Conservation (phyloP, 1,284 basidiomycete genomes). For the Trametes versicolor region DNA sequence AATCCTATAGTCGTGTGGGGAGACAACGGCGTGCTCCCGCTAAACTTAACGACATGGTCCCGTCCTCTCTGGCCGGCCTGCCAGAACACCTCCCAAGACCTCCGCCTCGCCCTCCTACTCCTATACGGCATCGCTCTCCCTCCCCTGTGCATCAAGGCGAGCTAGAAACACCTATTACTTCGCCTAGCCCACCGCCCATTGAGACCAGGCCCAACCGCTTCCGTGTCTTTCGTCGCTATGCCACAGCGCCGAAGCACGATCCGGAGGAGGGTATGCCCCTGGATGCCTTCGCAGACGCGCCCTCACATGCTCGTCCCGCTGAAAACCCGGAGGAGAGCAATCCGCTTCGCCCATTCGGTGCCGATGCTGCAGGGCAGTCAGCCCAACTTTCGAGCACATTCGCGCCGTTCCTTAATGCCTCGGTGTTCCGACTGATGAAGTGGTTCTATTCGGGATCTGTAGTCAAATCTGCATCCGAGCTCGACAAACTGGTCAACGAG, state of each 20-base stretch:
- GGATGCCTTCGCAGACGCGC: conserved; percentile 11
- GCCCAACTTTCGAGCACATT: too few species aligned
- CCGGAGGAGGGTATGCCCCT: conserved; percentile 16
- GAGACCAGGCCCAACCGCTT: conserved; percentile 14
- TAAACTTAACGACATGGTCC: conserved; percentile 5
- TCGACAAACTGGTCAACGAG: conserved; percentile 43
- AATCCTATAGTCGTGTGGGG: background rate
- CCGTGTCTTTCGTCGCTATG: conserved; percentile 21
- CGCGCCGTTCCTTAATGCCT: conserved; percentile 36
- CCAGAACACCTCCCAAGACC: conserved; percentile 11
- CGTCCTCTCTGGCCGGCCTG: conserved; percentile 5
- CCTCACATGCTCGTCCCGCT: too few species aligned
- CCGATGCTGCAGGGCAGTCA: too few species aligned
- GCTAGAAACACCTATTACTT: too few species aligned
- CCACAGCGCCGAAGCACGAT: background rate
- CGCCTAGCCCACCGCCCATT: too few species aligned
- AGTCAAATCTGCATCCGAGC: conserved; percentile 40
- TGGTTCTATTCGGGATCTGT: conserved; percentile 42
- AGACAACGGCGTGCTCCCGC: background rate
- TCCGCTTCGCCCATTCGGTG: too few species aligned
- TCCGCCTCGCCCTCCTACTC: background rate
- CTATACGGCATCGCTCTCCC: background rate
- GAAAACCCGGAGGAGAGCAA: too few species aligned
- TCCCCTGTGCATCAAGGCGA: too few species aligned
- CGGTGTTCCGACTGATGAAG: conserved; percentile 38